Percentiles rank a stretch among this genome's conserved stretches.
phyloP scores from a whole-genome alignment of 2,329 filamentous ascomycete genomes.

The Pseudogymnoascus sp. region DNA sequence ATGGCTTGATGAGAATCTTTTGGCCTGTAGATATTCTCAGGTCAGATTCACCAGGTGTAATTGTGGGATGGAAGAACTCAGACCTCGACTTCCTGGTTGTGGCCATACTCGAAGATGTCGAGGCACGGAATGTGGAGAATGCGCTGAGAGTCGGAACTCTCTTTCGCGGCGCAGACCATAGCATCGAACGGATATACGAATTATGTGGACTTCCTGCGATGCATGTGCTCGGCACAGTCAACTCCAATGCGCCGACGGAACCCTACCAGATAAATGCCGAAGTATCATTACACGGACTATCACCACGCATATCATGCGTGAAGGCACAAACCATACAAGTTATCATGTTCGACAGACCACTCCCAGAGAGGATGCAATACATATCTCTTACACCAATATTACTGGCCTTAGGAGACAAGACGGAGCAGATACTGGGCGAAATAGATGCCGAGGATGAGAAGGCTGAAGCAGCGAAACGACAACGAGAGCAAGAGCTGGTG shows the following conservation, averaged over 20 bases:
- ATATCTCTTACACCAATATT: conserved; percentile 85
- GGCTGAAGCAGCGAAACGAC: conserved; percentile 49
- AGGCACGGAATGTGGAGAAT: conserved; percentile 71
- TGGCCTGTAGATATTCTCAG: conserved; percentile 82
- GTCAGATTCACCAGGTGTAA: conserved; percentile 67
- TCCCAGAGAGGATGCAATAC: conserved; percentile 88
- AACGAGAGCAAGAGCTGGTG: conserved; percentile 57
- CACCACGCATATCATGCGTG: conserved; percentile 68
- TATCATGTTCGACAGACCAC: conserved; percentile 78
- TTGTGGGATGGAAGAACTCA: conserved; percentile 95
- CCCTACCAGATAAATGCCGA: conserved; percentile 58
- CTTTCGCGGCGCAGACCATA: conserved; percentile 72
- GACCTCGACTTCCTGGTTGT: conserved; percentile 84
- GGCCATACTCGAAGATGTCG: conserved; percentile 79
- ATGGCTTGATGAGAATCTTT: conserved; percentile 96
- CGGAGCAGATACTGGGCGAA: conserved; percentile 37
- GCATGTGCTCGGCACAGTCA: conserved; percentile 78
- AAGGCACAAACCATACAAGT: conserved; percentile 71
- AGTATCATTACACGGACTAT: conserved; percentile 32
- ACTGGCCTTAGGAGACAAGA: conserved; percentile 71
- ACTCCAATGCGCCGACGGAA: conserved; percentile 53
- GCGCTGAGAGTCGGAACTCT: conserved; percentile 77
- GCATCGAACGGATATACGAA: conserved; percentile 70
- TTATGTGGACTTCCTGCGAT: conserved; percentile 76
- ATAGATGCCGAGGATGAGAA: conserved; percentile 66